Percentiles rank a stretch among this genome's conserved stretches.
Evolutionary conservation across 192 early-diverging fungal genomes (phyloP).

Genomic region (Rhizoclosmatium sp.): DNA sequence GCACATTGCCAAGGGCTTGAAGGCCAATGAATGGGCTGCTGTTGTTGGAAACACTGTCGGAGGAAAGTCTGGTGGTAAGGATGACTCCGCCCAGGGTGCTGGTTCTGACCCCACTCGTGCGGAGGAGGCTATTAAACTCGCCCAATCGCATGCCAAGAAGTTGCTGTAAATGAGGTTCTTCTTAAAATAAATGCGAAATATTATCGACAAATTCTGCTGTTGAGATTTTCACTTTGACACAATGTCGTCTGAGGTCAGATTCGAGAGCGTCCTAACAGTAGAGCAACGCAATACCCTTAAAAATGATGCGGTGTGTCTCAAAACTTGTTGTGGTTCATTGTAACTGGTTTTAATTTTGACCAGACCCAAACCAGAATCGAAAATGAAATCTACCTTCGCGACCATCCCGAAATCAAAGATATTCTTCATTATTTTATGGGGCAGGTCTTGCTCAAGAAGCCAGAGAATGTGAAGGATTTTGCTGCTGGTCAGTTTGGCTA

Average conservation of each 20-base stretch:
- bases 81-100: slow-evolving; percentile 90
- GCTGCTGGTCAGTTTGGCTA: slow-evolving; percentile 30
- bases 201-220: not conserved
- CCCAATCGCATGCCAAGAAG: slow-evolving; percentile 76
- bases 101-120: slow-evolving; percentile 72
- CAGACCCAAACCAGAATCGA: slow-evolving; percentile 53
- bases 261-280: slow-evolving; percentile 17
- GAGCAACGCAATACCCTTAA: slow-evolving; percentile 6
- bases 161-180: slow-evolving; percentile 22
- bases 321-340: not conserved
- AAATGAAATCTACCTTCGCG: slow-evolving; percentile 58
- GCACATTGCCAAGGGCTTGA: slow-evolving; percentile 76
- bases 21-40: slow-evolving; percentile 91
- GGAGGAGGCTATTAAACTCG: slow-evolving; percentile 78
- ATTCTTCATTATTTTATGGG: slow-evolving; percentile 53
- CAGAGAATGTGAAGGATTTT: slow-evolving; percentile 50
- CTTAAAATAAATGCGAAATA: slow-evolving; percentile 2
- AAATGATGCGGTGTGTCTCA: slow-evolving; percentile 7
- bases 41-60: slow-evolving; percentile 83
- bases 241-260: slow-evolving; percentile 10
- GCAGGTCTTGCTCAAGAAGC: slow-evolving; percentile 50
- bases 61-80: slow-evolving; percentile 95
- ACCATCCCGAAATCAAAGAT: slow-evolving; percentile 58
- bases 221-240: not conserved
- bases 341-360: not conserved